Conservation (phyloP, 257 asterid genomes). For the Sherardia arvensis region DNA sequence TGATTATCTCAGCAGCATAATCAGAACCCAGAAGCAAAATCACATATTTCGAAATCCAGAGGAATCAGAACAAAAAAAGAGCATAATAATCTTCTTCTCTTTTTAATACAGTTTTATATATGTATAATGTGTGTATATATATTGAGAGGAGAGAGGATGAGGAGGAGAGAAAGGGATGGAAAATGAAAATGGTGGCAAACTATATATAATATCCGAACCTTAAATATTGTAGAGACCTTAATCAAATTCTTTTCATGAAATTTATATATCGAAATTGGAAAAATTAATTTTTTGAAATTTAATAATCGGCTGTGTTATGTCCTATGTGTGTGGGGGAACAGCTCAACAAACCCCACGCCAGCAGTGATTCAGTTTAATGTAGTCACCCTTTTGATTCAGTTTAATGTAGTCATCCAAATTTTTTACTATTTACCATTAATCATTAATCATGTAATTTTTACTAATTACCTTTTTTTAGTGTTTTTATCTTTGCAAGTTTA, state of each 20-base stretch:
- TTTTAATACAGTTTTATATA: too few species aligned
- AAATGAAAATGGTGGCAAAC: conserved; percentile 9
- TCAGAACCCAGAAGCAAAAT: conserved; percentile 22
- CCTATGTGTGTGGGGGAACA: conserved; percentile 57
- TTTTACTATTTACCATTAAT: neutral
- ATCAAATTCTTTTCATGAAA: neutral
- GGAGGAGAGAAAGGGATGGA: conserved; percentile 3
- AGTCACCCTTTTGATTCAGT: neutral
- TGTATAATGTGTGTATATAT: too few species aligned
- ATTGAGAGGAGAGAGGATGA: conserved; percentile 1
- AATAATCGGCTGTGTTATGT: conserved; percentile 21
- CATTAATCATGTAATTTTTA: too few species aligned
- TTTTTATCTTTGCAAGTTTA: too few species aligned
- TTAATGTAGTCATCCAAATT: neutral
- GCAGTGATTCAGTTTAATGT: conserved; percentile 5
- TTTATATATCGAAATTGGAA: neutral
- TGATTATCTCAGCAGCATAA: neutral
- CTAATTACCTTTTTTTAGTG: too few species aligned
- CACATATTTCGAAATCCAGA: conserved; percentile 2
- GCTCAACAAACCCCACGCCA: conserved; percentile 38
- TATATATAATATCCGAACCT: conserved; percentile 11
- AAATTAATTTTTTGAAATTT: neutral
- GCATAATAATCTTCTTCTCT: neutral
- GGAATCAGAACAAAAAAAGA: neutral
- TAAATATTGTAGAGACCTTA: neutral